These are phyloP conservation scores for Scenedesmus sp. DNA, from an alignment of 163 green algal genomes.

Conservation along the genomic window DNA sequence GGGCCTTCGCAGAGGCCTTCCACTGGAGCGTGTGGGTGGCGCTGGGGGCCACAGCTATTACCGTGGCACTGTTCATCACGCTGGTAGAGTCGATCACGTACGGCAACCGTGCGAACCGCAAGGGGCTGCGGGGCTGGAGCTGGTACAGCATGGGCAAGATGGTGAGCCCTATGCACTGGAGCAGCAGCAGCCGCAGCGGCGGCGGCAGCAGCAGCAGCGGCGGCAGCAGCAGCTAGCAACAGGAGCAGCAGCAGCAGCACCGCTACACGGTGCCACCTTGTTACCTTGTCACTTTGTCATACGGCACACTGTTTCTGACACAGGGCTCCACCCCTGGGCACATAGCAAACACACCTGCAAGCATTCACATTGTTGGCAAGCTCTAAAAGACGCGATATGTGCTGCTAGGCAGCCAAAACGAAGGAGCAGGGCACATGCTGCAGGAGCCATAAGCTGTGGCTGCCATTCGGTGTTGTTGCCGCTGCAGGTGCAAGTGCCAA, in stretches of 20 bases:
- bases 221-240: background rate
- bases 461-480: background rate
- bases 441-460: background rate
- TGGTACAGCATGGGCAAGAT: slow-evolving; percentile 43
- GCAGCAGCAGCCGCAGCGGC: background rate
- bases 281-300: background rate
- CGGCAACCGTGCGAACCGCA: background rate
- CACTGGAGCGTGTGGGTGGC: slow-evolving; percentile 18
- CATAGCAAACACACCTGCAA: too few relatives aligned
- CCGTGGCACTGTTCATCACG: background rate
- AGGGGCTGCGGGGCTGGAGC: slow-evolving; percentile 30
- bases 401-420: too few relatives aligned
- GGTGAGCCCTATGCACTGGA: background rate
- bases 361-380: too few relatives aligned
- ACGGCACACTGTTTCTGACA: too few relatives aligned
- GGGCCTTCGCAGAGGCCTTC: slow-evolving; percentile 34
- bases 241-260: background rate
- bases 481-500: background rate
- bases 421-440: too few relatives aligned
- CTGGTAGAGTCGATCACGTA: background rate
- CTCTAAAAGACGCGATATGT: too few relatives aligned
- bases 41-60: slow-evolving; percentile 18
- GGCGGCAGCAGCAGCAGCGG: too few relatives aligned
- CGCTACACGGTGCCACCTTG: too few relatives aligned
- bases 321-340: too few relatives aligned